Conservation (phyloP, 768 basidiomycete species). For the Amanita molliuscula region DNA sequence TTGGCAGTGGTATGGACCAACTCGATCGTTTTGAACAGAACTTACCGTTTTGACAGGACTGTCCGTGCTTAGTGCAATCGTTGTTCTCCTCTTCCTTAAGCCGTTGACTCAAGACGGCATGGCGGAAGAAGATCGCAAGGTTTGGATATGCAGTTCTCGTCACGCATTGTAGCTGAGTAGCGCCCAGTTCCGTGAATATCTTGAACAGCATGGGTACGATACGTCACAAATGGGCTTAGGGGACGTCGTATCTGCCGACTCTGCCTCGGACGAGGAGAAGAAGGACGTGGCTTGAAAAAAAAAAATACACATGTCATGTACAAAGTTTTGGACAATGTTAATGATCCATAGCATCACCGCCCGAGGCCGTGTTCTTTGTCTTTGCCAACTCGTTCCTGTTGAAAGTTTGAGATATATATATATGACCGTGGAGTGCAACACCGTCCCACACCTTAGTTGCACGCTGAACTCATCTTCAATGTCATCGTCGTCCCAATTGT, state of each 20-base stretch:
- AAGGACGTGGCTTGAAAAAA: conserved; percentile 10
- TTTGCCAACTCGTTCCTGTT: conserved; percentile 56
- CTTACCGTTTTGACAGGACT: conserved; percentile 31
- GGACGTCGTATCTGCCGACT: conserved; percentile 14
- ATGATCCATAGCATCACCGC: conserved; percentile 44
- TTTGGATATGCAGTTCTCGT: conserved; percentile 19
- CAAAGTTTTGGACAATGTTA: conserved; percentile 14
- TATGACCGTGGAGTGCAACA: background rate
- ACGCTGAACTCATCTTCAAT: conserved; percentile 96
- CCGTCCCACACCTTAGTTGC: conserved; percentile 74
- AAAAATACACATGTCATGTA: background rate
- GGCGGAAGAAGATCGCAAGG: conserved; percentile 60
- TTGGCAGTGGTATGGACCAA: conserved; percentile 52
- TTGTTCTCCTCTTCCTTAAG: conserved; percentile 63
- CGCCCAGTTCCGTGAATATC: conserved; percentile 71
- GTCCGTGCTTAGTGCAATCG: conserved; percentile 65
- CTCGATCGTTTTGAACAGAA: background rate
- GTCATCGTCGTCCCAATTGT: conserved; percentile 99
- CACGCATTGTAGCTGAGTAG: background rate
- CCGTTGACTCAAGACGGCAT: conserved; percentile 74
- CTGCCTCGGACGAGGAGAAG: conserved; percentile 14
- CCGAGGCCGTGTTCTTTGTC: conserved; percentile 30
- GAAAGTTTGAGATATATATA: background rate
- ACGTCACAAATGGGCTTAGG: conserved; percentile 58
- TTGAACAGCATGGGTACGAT: conserved; percentile 73